These are phyloP conservation scores for Fusarium aywerte DNA, from an alignment of 2,329 filamentous ascomycete genomes.

Conservation along the genomic window DNA sequence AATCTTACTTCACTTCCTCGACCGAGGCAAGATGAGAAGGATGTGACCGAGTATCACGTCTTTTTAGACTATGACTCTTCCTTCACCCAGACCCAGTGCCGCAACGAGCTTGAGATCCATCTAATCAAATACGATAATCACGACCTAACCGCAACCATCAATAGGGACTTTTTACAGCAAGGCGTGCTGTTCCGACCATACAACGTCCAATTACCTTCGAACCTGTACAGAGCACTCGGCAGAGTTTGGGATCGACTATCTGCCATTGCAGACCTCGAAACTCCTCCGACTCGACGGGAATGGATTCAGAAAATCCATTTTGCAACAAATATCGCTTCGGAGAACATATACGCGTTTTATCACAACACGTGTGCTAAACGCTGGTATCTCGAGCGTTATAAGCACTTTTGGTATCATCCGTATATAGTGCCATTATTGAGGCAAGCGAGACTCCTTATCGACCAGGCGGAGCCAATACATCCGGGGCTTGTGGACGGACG, in stretches of 20 bases:
- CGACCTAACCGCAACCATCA: not conserved
- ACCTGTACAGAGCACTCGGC: not conserved
- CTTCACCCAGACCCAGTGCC: conserved; percentile 5
- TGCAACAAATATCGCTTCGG: not conserved
- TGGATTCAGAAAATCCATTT: not conserved
- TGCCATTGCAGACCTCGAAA: not conserved
- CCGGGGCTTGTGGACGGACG: not conserved
- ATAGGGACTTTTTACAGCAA: not conserved
- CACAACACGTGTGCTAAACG: not conserved
- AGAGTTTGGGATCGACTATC: not conserved
- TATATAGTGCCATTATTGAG: not conserved
- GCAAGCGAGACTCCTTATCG: not conserved
- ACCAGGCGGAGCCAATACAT: not conserved
- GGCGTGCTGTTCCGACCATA: not conserved
- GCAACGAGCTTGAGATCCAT: conserved; percentile 1
- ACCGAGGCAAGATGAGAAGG: not conserved
- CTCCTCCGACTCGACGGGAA: not conserved
- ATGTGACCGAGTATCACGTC: not conserved
- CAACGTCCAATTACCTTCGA: not conserved
- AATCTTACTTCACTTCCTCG: conserved; percentile 42
- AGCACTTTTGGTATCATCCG: not conserved
- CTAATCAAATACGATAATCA: not conserved
- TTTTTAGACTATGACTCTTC: not conserved
- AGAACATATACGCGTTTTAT: conserved; percentile 3
- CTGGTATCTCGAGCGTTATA: not conserved